phyloP scores from a whole-genome alignment of 2,329 filamentous ascomycete genomes.

The Akanthomyces muscarius region DNA sequence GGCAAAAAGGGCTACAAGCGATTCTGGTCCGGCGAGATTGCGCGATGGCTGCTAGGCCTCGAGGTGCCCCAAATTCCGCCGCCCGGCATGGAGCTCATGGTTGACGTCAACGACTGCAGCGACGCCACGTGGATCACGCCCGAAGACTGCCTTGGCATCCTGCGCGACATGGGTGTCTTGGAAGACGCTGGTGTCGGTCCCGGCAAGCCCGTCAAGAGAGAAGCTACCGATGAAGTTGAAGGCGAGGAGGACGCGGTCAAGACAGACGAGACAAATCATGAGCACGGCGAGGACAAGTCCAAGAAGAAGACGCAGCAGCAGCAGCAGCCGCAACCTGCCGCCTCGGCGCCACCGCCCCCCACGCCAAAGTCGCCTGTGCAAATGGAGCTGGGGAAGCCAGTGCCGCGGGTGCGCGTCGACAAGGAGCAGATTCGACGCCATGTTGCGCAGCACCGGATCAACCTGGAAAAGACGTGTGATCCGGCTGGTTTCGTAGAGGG shows the following conservation, averaged over 20 bases:
- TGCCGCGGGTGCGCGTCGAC: conserved; percentile 48
- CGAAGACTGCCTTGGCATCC: conserved; percentile 75
- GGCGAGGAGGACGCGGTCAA: conserved; percentile 19
- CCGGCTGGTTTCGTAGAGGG: conserved; percentile 69
- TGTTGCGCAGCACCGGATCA: conserved; percentile 59
- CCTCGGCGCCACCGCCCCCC: background rate
- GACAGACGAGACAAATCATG: conserved; percentile 18
- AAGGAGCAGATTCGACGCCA: conserved; percentile 61
- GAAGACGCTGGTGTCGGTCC: conserved; percentile 51
- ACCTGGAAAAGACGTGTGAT: conserved; percentile 64
- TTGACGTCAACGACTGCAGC: conserved; percentile 68
- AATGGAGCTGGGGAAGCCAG: conserved; percentile 22
- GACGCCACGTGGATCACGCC: conserved; percentile 75
- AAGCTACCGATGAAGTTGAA: conserved; percentile 24
- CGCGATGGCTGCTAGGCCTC: conserved; percentile 57
- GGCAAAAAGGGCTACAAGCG: conserved; percentile 77
- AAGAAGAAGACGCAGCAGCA: conserved; percentile 24
- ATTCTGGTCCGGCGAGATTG: conserved; percentile 84
- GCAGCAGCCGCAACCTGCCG: background rate
- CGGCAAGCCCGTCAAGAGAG: conserved; percentile 31
- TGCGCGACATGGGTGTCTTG: conserved; percentile 76
- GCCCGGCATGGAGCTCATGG: conserved; percentile 42
- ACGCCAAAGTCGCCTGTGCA: conserved; percentile 18
- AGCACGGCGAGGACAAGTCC: conserved; percentile 27
- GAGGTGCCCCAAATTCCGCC: conserved; percentile 33